Evolutionary conservation across 2,329 filamentous ascomycete species (phyloP), one percentile per base, ranked within the genome.

Genomic region (Ophiostoma novo-ulmi): DNA sequence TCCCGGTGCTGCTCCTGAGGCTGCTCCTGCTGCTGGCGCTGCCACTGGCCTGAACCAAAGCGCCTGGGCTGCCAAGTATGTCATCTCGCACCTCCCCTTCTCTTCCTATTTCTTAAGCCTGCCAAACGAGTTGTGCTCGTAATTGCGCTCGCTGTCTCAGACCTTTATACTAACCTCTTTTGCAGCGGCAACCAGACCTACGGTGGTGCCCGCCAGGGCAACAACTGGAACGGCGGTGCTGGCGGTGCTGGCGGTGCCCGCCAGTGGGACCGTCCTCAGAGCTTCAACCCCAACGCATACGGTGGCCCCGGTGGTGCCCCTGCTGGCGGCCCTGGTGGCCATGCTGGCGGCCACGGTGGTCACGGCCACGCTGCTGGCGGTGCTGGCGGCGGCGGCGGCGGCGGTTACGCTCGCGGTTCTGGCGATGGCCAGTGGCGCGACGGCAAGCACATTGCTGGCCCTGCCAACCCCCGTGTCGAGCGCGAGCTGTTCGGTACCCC

Each of bases 391-490:
- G 79, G 80, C 64, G 82, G 85, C 73, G 84, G 82, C 72, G 83
- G 82, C 74, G 83, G 84, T 75, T 76, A 85, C 78, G 85, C 89
- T 77, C 89, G 91, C 77, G 93, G 94, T 77, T 96, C 93, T 79
- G 95, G 95, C 77, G 95, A 98, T 78, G 95, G 95, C 78, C 89
- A 93, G 84, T 99, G 95, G 95, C 89, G 90, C 78, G 94, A 98
- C 75, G 95, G 95, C 81, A 97, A 98, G 86, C 95, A 99, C 84
- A 85, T 97, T 77, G 87, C 94, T 72, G 95, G 95, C 71, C 93
- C 94, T 74, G 81, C 90, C 76, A 98, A 98, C 84, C 87, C 90
- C 74, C 93, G 94, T 76, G 75, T 97, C 66, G 95, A 99, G 87
- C 94, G 94, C 77, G 95, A 99, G 79, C 91, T 99, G 69, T 99